Evolutionary conservation across 768 basidiomycete genomes (phyloP), one percentile per base, ranked within the genome.

Genomic region (Russula foetens): DNA sequence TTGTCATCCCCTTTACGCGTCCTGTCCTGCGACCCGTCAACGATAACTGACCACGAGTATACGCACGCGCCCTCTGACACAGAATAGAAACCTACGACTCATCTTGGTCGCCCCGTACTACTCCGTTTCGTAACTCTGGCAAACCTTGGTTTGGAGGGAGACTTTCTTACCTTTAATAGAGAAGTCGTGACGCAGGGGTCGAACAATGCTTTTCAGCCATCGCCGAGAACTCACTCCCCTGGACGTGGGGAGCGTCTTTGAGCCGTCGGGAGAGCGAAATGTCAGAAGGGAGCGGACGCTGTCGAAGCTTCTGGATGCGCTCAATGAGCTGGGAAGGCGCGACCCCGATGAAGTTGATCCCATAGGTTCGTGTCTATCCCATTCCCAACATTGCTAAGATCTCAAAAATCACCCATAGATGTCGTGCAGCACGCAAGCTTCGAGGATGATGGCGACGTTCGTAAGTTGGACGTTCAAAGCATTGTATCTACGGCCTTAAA

Each of bases 381-480:
- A 17, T 38, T 39, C 21, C 3, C 29, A 29, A 24, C 19, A 9
- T 45, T 3, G 39, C 39, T 4, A 5, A 23, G 33, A 9, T 28
- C 38, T 52, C 33, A 21, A 26, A 15, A 7, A 26, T 28, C 19
- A 28, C 3, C 23, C 3, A 28, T 19, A 61, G 60, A 61, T n/a
- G 70, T 73, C 28, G 29, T 67, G 43, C 75, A 77, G 57, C 68
- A 73, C 46, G 77, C 82, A 0, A 81, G 72, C 60, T 82, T 84
- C 54, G 84, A 87, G 67, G 84, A 86, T 59, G 85, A 86, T 61
- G 75, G 74, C 61, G 85, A 85, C 65, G 81, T 83, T 63, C 83
- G 86, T 87, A 69, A 79, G 85, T 84, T n/a, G 57, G 58, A 45
- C 21, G 66, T 26, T 33, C 39, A 43, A 33, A 44, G 35, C 47